These are phyloP conservation scores for Spiromastix sp. DNA, from an alignment of 2,329 filamentous ascomycete species.

Conservation along the genomic window DNA sequence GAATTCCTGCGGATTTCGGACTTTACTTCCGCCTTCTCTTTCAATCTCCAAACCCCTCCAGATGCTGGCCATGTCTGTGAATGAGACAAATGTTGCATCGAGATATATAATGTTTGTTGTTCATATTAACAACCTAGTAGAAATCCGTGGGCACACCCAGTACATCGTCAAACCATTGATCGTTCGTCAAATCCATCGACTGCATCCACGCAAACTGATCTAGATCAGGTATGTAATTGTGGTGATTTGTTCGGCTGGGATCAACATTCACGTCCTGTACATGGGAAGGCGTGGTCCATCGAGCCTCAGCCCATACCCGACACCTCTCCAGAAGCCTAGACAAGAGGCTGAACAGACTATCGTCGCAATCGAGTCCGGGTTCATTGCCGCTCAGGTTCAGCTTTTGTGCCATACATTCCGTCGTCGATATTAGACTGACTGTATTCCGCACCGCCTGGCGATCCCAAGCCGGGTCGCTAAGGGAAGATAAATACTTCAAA, in stretches of 20 bases:
- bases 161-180: conserved; percentile 13
- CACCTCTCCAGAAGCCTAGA: conserved; percentile 18
- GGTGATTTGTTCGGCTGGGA: not conserved
- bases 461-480: conserved; percentile 31
- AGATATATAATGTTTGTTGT: too few relatives aligned
- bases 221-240: conserved; percentile 13
- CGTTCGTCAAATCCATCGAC: conserved; percentile 20
- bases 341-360: conserved; percentile 18
- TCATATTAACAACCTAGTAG: not conserved
- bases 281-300: conserved; percentile 11
- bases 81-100: too few relatives aligned
- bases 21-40: too few relatives aligned
- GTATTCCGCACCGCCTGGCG: conserved; percentile 22
- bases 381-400: conserved; percentile 19
- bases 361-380: conserved; percentile 18
- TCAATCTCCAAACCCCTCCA: too few relatives aligned
- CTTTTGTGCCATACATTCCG: conserved; percentile 22
- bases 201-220: conserved; percentile 21
- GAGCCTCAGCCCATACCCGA: conserved; percentile 13
- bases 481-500: conserved; percentile 27
- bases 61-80: too few relatives aligned
- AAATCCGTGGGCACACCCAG: conserved; percentile 11
- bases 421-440: conserved; percentile 19
- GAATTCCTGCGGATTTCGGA: too few relatives aligned
- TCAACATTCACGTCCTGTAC: not conserved